Evolutionary conservation across 2,329 filamentous ascomycete genomes (phyloP).

Genomic region (Ophiostoma novo-ulmi): DNA sequence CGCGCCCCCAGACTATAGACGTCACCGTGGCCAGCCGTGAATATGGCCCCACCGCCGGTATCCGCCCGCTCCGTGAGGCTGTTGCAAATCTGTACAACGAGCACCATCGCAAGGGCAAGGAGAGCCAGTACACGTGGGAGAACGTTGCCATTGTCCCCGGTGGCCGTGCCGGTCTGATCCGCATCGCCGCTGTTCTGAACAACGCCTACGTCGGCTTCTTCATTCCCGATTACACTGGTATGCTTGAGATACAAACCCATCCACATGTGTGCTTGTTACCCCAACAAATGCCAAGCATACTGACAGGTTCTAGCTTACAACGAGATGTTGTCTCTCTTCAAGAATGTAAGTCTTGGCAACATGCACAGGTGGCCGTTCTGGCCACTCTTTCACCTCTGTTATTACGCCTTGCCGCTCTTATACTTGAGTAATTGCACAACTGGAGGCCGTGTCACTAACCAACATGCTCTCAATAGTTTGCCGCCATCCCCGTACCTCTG

Average conservation of each 20-base stretch:
- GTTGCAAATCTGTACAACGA: conserved; percentile 91
- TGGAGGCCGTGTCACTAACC: neutral
- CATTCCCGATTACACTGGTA: conserved; percentile 83
- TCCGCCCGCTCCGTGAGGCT: conserved; percentile 81
- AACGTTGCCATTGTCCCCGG: conserved; percentile 96
- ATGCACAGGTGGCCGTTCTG: neutral
- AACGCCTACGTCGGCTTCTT: conserved; percentile 93
- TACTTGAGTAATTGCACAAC: neutral
- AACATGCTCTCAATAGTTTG: conserved; percentile 53
- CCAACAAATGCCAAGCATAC: neutral
- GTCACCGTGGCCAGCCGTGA: conserved; percentile 74
- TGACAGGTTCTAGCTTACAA: conserved; percentile 78
- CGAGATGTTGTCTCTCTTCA: conserved; percentile 93
- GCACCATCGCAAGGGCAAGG: conserved; percentile 81
- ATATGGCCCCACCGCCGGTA: conserved; percentile 90
- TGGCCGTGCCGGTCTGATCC: conserved; percentile 84
- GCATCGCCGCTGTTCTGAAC: conserved; percentile 88
- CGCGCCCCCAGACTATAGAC: conserved; percentile 71
- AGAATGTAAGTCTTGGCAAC: conserved; percentile 57
- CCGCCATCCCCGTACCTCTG: conserved; percentile 79
- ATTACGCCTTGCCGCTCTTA: neutral
- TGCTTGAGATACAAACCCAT: conserved; percentile 25
- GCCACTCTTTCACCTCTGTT: neutral
- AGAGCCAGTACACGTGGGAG: conserved; percentile 91
- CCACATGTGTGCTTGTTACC: neutral